Conservation (phyloP, 495 filamentous ascomycete species). For the Trichoderma reesei region DNA sequence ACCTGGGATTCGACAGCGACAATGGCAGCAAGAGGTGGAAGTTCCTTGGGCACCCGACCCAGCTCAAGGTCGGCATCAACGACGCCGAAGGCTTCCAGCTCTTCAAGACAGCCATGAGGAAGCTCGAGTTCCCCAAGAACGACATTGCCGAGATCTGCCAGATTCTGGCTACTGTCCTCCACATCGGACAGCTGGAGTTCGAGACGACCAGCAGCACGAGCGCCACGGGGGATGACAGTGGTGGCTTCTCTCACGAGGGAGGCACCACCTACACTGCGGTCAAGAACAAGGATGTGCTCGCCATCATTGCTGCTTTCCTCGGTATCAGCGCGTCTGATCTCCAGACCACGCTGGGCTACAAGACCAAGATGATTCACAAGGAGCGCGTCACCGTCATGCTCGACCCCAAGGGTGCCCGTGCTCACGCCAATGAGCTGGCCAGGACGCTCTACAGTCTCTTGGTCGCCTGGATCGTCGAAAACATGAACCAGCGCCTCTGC, state of each 20-base stretch:
- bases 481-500: constrained; percentile 81
- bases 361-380: constrained; percentile 86
- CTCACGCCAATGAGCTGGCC: constrained; percentile 87
- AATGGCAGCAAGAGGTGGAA: constrained; percentile 60
- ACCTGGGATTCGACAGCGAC: constrained; percentile 70
- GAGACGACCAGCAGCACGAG: constrained; percentile 66
- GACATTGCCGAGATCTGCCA: constrained; percentile 97
- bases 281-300: constrained; percentile 84
- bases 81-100: constrained; percentile 92
- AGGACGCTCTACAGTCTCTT: constrained; percentile 91
- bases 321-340: constrained; percentile 71
- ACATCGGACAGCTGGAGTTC: constrained; percentile 94
- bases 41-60: constrained; percentile 91
- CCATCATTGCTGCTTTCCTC: constrained; percentile 81
- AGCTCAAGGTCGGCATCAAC: constrained; percentile 93
- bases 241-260: constrained; percentile 92
- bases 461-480: constrained; percentile 86
- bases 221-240: constrained; percentile 77
- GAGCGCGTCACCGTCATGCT: constrained; percentile 97
- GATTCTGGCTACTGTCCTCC: constrained; percentile 79
- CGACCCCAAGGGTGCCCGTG: constrained; percentile 79
- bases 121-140: constrained; percentile 82
- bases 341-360: constrained; percentile 82
- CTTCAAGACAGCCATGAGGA: constrained; percentile 91
- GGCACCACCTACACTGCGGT: constrained; percentile 76